A percentile compares a stretch with the other conserved stretches of the same genome.
Evolutionary conservation across 2,329 filamentous ascomycete species (phyloP).

Genomic region (Penicillium capsulatum): DNA sequence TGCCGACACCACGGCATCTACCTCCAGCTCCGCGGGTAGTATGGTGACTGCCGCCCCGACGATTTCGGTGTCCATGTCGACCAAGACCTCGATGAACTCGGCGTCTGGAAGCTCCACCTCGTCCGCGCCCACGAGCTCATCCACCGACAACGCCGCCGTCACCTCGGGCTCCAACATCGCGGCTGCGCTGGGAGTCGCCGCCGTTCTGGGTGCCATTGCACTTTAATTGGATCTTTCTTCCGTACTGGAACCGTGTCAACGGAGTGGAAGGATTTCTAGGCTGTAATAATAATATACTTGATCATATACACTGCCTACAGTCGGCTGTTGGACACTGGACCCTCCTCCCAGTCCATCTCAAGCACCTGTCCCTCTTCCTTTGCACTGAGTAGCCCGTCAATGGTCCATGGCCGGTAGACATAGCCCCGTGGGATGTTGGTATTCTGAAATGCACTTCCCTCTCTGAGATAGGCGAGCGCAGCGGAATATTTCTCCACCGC

Average conservation of each 20-base stretch:
- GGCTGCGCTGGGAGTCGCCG: slow-evolving; percentile 13
- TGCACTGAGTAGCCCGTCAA: slow-evolving; percentile 12
- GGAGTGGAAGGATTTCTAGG: no score
- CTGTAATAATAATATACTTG: no score
- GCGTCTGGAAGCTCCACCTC: slow-evolving; percentile 4
- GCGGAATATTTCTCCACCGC: slow-evolving; percentile 26
- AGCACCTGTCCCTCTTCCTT: slow-evolving; percentile 7
- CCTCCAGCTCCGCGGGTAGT: neutral
- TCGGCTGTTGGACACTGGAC: no score
- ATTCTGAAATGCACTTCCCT: slow-evolving; percentile 26
- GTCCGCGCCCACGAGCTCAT: slow-evolving; percentile 5
- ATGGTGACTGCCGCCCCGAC: slow-evolving; percentile 5
- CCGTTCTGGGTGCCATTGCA: slow-evolving; percentile 11
- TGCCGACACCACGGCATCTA: slow-evolving; percentile 3
- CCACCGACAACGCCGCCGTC: slow-evolving; percentile 11
- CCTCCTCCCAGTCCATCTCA: slow-evolving; percentile 8
- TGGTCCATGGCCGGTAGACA: slow-evolving; percentile 29
- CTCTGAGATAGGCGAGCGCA: slow-evolving; percentile 20
- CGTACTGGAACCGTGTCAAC: no score
- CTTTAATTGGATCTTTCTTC: slow-evolving; percentile 11
- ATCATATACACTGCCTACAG: no score
- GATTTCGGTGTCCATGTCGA: slow-evolving; percentile 3
- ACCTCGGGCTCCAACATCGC: slow-evolving; percentile 7
- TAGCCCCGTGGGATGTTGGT: slow-evolving; percentile 29
- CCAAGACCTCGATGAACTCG: slow-evolving; percentile 5